A percentile compares a stretch with the other conserved stretches of the same genome.
Evolutionary conservation across 352 stramenopile genomes (phyloP).

Genomic region (Globisporangium perplexum): DNA sequence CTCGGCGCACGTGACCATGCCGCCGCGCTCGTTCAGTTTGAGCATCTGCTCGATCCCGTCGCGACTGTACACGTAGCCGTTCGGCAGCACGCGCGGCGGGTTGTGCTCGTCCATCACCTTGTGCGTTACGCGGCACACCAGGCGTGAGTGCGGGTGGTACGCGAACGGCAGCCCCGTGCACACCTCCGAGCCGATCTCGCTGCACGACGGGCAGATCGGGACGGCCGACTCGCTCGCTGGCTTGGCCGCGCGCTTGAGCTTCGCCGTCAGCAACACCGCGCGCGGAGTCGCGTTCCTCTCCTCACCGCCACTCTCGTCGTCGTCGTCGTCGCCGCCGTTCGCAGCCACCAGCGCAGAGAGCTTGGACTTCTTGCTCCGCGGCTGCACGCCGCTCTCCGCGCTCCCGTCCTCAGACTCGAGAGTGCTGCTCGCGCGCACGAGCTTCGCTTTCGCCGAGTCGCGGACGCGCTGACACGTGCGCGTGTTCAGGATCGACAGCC

Average conservation of each 20-base stretch:
- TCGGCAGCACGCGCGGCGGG: slow-evolving; percentile 70
- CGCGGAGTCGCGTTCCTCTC: slow-evolving; percentile 8
- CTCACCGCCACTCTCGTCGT: slow-evolving; percentile 11
- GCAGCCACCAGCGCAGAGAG: slow-evolving; percentile 4
- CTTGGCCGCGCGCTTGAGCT: background rate
- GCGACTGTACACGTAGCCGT: slow-evolving; percentile 82
- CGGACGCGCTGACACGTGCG: slow-evolving; percentile 55
- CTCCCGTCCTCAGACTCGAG: slow-evolving; percentile 14
- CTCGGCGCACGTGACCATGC: slow-evolving; percentile 68
- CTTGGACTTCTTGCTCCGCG: slow-evolving; percentile 49
- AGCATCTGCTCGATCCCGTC: slow-evolving; percentile 56
- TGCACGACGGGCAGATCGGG: slow-evolving; percentile 71
- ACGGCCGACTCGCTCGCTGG: slow-evolving; percentile 11
- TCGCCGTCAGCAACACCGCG: slow-evolving; percentile 4
- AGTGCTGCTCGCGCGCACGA: slow-evolving; percentile 15
- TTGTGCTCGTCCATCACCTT: slow-evolving; percentile 86
- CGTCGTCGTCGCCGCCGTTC: background rate
- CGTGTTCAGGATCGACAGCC: slow-evolving; percentile 72
- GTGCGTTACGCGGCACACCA: slow-evolving; percentile 77
- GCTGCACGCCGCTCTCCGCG: slow-evolving; percentile 16
- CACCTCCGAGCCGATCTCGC: slow-evolving; percentile 57
- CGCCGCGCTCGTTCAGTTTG: slow-evolving; percentile 23
- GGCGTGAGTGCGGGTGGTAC: slow-evolving; percentile 76
- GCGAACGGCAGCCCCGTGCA: slow-evolving; percentile 56
- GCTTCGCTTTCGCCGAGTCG: slow-evolving; percentile 31